These are phyloP conservation scores for Trypanosoma grayi DNA, from an alignment of 208 protist genomes.

Conservation along the genomic window DNA sequence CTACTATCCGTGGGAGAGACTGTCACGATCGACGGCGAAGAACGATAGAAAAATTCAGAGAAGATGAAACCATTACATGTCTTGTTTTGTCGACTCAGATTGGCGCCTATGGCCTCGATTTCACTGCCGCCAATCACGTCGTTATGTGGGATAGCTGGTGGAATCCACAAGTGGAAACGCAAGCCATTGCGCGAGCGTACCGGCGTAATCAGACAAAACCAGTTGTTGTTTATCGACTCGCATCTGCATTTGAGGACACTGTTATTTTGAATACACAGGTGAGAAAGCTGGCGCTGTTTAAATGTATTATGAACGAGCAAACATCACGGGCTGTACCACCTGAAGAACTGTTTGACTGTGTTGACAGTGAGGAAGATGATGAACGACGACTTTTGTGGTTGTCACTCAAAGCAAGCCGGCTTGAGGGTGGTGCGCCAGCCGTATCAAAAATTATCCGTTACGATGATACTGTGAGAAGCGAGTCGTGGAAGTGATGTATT, in stretches of 20 bases:
- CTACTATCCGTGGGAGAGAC: slow-evolving; percentile 71
- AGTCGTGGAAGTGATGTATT: slow-evolving; percentile 18
- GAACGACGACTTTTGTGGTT: slow-evolving; percentile 52
- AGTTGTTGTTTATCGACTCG: slow-evolving; percentile 97
- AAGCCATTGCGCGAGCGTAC: slow-evolving; percentile 96
- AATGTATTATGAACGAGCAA: slow-evolving; percentile 73
- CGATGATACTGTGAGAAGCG: slow-evolving; percentile 43
- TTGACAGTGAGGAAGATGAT: slow-evolving; percentile 49
- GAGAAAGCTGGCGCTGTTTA: slow-evolving; percentile 76
- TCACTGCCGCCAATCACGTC: slow-evolving; percentile 98
- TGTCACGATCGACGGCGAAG: slow-evolving; percentile 46
- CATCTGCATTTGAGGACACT: slow-evolving; percentile 51
- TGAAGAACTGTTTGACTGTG: slow-evolving; percentile 59
- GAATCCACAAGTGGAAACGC: slow-evolving; percentile 98
- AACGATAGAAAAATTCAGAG: slow-evolving; percentile 63
- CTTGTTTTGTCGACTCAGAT: slow-evolving; percentile 97
- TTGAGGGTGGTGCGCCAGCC: slow-evolving; percentile 43
- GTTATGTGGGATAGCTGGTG: slow-evolving; percentile 98
- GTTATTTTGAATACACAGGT: slow-evolving; percentile 60
- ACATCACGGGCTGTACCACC: slow-evolving; percentile 42
- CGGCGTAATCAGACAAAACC: slow-evolving; percentile 96
- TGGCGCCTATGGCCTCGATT: slow-evolving; percentile 98
- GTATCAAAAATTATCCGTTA: slow-evolving; percentile 59
- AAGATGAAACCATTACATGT: slow-evolving; percentile 38
- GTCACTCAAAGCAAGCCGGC: slow-evolving; percentile 37